Base-by-base conservation (phyloP, 257 asterid genomes). In the Lycium ferocissimum region DNA sequence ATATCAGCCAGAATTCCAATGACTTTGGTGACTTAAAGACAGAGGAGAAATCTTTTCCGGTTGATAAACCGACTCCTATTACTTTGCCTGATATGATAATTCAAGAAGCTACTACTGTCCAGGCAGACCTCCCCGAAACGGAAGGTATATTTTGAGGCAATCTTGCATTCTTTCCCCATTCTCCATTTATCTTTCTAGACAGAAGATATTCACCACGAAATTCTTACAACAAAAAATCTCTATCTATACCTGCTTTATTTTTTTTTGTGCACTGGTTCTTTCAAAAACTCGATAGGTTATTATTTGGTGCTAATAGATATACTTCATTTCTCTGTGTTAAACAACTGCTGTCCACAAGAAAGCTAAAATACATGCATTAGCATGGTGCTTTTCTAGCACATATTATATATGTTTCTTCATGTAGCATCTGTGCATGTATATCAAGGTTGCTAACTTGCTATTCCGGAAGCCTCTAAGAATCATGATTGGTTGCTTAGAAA, bases 81-180 rank as follows among this genome's bases (percentile, higher is more conserved):
- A 49, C 87, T 9, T 86, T 67, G 22, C 79, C 85, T 75, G 91
- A 84, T 22, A 83, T 83, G 70, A 80, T 53, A 22, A 76, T 51
- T 33, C 92, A 88, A 71, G 92, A 86, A 61, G 89, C 90, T 70
- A 87, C 56, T 71, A 61, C 26, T 2, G 58, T 43, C 67, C 83
- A 85, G 82, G 85, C 47, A 54, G 56, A 22, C 47, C 86, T 79
- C 67, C 51, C 80, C 4, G 7, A 12, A 12, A 18, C 15, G 5
- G 65, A 83, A 88, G 89, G 89, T 88, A 88, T 83, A 7, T 76
- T 76, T 76, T 53, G 82, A 51, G 82, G 26, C 33, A 53, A 78
- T 58, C 58, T 45, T 72, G 11, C 37, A 37, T 22, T 26, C 18
- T 70, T 51, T 3, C 13, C 56, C 57, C 58, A 6, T 71, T 73